Percentiles rank a stretch among this genome's conserved stretches.
These are phyloP conservation scores for Mallotus japonicus DNA, from an alignment of 441 rosid genomes.

Conservation along the genomic window DNA sequence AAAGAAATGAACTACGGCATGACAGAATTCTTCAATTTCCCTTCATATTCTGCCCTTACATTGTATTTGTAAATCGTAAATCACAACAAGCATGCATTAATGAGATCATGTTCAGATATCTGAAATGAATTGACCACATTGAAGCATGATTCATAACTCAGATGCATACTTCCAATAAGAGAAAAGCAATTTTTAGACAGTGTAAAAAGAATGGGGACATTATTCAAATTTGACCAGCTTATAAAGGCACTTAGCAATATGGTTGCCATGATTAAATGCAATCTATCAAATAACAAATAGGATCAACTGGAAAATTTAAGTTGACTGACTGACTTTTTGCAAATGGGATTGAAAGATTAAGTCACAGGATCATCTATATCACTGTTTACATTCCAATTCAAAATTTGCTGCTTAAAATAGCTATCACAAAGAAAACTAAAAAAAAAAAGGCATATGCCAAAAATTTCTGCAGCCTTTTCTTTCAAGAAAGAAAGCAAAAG, in stretches of 20 bases:
- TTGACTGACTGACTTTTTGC: neutral
- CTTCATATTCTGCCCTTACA: neutral
- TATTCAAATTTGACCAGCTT: conserved; percentile 3
- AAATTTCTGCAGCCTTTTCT: neutral
- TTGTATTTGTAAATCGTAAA: neutral
- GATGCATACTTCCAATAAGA: too few relatives aligned
- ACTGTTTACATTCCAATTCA: neutral
- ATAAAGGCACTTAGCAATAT: conserved; percentile 1
- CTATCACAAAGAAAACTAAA: neutral
- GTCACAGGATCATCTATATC: neutral
- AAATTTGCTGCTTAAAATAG: neutral
- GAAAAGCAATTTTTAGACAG: neutral
- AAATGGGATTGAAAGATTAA: neutral
- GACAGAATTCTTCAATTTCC: neutral
- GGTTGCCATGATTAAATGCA: neutral
- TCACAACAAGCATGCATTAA: neutral
- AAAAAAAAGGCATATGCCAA: neutral
- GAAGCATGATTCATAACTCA: neutral
- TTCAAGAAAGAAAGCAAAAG: neutral
- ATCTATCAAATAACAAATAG: neutral
- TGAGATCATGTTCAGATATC: neutral
- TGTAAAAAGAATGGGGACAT: too few relatives aligned
- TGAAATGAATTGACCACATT: neutral
- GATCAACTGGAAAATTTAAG: neutral
- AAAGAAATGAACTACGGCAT: neutral